These are phyloP conservation scores for Dicorynia guianensis DNA, from an alignment of 306 rosid genomes.

Conservation along the genomic window DNA sequence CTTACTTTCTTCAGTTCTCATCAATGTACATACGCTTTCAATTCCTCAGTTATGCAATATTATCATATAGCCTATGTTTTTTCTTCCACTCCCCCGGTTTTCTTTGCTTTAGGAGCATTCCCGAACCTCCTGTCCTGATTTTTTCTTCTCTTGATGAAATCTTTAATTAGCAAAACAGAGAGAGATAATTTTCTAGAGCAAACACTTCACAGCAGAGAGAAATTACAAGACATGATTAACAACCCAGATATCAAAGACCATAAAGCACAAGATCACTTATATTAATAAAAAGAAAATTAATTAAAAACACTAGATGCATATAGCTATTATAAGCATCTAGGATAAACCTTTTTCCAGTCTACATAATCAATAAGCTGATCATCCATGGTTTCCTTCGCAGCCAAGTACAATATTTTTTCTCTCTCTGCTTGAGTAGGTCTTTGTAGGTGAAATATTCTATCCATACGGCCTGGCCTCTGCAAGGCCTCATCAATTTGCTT, in stretches of 20 bases:
- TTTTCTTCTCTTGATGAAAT: conserved; percentile 6
- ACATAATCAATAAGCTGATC: conserved; percentile 83
- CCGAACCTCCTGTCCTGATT: not conserved
- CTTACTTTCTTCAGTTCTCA: conserved; percentile 25
- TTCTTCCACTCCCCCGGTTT: not conserved
- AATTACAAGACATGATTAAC: too few relatives aligned
- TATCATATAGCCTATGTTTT: conserved; percentile 26
- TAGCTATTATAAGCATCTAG: conserved; percentile 19
- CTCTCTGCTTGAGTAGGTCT: conserved; percentile 93
- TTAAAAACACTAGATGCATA: conserved; percentile 18
- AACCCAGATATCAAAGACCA: conserved; percentile 6
- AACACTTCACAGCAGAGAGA: not conserved
- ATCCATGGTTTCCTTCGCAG: conserved; percentile 95
- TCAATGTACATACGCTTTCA: conserved; percentile 10
- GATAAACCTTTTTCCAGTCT: conserved; percentile 92
- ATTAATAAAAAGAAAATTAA: not conserved
- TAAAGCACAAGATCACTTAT: conserved; percentile 17
- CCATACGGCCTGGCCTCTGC: conserved; percentile 99
- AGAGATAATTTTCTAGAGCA: not conserved
- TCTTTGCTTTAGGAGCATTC: not conserved
- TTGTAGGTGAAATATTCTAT: conserved; percentile 97
- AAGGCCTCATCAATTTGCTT: conserved; percentile 91
- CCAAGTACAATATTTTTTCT: conserved; percentile 73
- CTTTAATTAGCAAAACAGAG: not conserved
- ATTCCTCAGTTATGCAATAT: conserved; percentile 13